A percentile compares a stretch with the other conserved stretches of the same genome.
Evolutionary conservation across 805 yeast genomes (phyloP).

Genomic region (Candida stauntonica): DNA sequence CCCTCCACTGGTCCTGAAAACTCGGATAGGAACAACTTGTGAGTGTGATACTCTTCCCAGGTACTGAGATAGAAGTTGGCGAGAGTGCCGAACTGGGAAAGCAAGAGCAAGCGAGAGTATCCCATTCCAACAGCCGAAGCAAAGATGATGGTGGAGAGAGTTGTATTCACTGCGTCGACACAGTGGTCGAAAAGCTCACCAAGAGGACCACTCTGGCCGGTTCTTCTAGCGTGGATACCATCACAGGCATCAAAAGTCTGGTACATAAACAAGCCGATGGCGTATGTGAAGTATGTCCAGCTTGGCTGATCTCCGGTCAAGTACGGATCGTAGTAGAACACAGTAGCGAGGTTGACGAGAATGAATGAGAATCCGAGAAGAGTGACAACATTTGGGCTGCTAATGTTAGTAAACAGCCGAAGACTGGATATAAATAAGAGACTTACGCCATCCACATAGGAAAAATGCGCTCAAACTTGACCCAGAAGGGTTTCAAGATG

Average conservation of each 20-base stretch:
- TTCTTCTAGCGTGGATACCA: conserved; percentile 91
- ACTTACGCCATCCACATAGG: conserved; percentile 74
- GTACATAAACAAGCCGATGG: conserved; percentile 79
- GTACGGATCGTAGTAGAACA: conserved; percentile 69
- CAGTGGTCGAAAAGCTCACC: conserved; percentile 96
- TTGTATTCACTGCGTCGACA: conserved; percentile 69
- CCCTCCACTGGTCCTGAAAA: conserved; percentile 97
- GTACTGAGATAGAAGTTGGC: conserved; percentile 85
- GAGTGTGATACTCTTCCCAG: conserved; percentile 95
- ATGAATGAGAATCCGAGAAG: conserved; percentile 73
- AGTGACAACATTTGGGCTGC: conserved; percentile 77
- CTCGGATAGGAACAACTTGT: conserved; percentile 67
- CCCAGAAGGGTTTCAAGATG: conserved; percentile 81
- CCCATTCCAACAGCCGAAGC: conserved; percentile 78
- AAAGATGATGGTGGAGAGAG: conserved; percentile 70
- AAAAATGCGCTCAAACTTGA: conserved; percentile 62
- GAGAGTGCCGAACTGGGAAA: conserved; percentile 69
- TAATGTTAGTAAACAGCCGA: conserved; percentile 1
- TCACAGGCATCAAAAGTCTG: conserved; percentile 97
- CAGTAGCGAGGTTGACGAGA: conserved; percentile 55
- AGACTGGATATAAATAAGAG: not conserved
- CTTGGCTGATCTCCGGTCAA: conserved; percentile 56
- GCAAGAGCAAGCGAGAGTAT: conserved; percentile 51
- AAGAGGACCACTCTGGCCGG: conserved; percentile 91
- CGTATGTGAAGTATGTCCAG: conserved; percentile 76